A percentile compares a stretch with the other conserved stretches of the same genome.
These are phyloP conservation scores for Hypoxylon sp. DNA, from an alignment of 2,329 filamentous ascomycete genomes.

Conservation along the genomic window DNA sequence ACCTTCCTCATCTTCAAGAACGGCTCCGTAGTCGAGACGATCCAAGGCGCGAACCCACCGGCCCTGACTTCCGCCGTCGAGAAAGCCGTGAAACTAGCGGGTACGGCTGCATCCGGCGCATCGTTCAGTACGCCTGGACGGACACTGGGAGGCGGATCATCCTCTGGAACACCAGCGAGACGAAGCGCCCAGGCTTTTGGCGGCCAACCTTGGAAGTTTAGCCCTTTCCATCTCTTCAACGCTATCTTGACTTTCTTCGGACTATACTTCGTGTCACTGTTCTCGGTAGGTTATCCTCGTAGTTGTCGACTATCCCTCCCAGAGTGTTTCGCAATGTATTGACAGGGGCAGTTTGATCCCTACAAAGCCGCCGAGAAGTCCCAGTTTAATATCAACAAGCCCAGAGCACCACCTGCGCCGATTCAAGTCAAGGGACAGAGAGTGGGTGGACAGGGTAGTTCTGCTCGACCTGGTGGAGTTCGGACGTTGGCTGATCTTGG, in stretches of 20 bases:
- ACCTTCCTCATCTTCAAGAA: conserved; percentile 93
- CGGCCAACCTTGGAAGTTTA: conserved; percentile 47
- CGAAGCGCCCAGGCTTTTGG: conserved; percentile 41
- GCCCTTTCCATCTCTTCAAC: conserved; percentile 62
- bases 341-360: conserved; percentile 65
- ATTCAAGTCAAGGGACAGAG: conserved; percentile 45
- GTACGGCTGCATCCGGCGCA: conserved; percentile 58
- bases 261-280: conserved; percentile 71
- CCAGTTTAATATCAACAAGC: conserved; percentile 66
- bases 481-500: conserved; percentile 68
- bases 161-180: conserved; percentile 34
- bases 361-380: conserved; percentile 72
- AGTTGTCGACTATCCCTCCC: not conserved
- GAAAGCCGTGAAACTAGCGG: conserved; percentile 71
- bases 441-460: conserved; percentile 44
- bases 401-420: conserved; percentile 46
- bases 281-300: conserved; percentile 62
- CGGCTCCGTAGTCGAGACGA: conserved; percentile 77
- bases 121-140: conserved; percentile 68
- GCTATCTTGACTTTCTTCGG: conserved; percentile 68
- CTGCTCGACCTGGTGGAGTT: conserved; percentile 48
- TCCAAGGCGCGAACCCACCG: conserved; percentile 83
- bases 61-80: conserved; percentile 82
- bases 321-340: conserved; percentile 6
- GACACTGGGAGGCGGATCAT: conserved; percentile 63